A percentile compares a stretch with the other conserved stretches of the same genome.
phyloP scores from a whole-genome alignment of 345 rosid genomes.

The Kandelia obovata region DNA sequence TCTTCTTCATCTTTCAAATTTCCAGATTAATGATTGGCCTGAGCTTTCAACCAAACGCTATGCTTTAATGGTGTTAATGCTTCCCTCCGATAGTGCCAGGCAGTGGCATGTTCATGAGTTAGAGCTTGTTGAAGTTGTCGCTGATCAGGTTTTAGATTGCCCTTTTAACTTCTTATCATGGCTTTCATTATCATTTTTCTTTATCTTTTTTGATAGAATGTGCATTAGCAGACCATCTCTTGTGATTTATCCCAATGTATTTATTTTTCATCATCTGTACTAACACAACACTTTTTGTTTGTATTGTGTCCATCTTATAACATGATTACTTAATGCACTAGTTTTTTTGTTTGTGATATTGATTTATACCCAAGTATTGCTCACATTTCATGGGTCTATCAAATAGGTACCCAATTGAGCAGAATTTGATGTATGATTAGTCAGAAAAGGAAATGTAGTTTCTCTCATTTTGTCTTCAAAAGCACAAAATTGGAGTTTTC shows the following conservation, averaged over 20 bases:
- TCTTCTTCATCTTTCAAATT: constrained; percentile 89
- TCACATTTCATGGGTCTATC: too few species aligned
- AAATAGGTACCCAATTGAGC: too few species aligned
- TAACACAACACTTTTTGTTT: background rate
- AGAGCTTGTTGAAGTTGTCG: constrained; percentile 99
- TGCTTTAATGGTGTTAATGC: constrained; percentile 97
- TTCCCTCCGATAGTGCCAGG: constrained; percentile 97
- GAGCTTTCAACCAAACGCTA: constrained; percentile 93
- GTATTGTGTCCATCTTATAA: too few species aligned
- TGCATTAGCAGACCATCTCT: too few species aligned
- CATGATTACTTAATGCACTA: too few species aligned
- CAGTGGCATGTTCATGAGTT: constrained; percentile 97
- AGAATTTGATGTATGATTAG: too few species aligned
- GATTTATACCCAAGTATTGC: too few species aligned
- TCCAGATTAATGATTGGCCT: constrained; percentile 97
- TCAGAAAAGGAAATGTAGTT: too few species aligned
- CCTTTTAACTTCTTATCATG: background rate
- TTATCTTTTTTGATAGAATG: background rate
- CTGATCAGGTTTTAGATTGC: constrained; percentile 69
- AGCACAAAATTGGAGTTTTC: too few species aligned
- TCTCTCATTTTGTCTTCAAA: too few species aligned
- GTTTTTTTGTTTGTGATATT: too few species aligned
- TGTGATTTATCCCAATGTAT: background rate
- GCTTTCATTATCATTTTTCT: background rate
- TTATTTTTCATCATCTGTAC: background rate